Percentiles rank a stretch among this genome's conserved stretches.
Conservation (phyloP, 257 asterid species). For the Plantago elongata region DNA sequence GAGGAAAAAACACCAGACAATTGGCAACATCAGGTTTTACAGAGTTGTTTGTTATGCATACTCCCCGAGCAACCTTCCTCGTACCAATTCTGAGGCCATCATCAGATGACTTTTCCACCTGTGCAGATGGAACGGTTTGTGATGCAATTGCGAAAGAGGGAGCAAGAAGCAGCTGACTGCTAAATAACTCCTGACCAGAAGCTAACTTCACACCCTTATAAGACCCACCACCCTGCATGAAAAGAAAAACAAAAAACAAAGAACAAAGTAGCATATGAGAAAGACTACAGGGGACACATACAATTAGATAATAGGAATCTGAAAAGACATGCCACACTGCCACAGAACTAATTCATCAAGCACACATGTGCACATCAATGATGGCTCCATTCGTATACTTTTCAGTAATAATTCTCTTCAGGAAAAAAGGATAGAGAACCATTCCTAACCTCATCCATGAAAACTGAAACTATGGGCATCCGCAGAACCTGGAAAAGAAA, state of each 20-base stretch:
- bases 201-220: constrained; percentile 75
- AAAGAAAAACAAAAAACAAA: constrained; percentile 9
- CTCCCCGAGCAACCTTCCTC: constrained; percentile 67
- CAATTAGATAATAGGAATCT: neutral
- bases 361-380: constrained; percentile 7
- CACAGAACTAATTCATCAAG: too few relatives aligned
- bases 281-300: constrained; percentile 13
- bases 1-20: constrained; percentile 75
- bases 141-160: constrained; percentile 53
- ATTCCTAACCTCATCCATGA: constrained; percentile 55
- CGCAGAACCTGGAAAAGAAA: constrained; percentile 63
- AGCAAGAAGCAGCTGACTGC: constrained; percentile 68
- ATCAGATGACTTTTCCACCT: constrained; percentile 26
- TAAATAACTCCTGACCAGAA: constrained; percentile 88
- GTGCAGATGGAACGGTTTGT: constrained; percentile 30
- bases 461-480: constrained; percentile 59
- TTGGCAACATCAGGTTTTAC: constrained; percentile 53
- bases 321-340: too few relatives aligned
- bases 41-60: constrained; percentile 68
- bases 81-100: constrained; percentile 26
- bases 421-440: constrained; percentile 9
- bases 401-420: neutral
- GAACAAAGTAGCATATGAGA: constrained; percentile 3
- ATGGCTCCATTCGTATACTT: constrained; percentile 9
- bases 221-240: constrained; percentile 48